A percentile compares a stretch with the other conserved stretches of the same genome.
Conservation (phyloP, 768 basidiomycete species). For the Boletus fagicola region DNA sequence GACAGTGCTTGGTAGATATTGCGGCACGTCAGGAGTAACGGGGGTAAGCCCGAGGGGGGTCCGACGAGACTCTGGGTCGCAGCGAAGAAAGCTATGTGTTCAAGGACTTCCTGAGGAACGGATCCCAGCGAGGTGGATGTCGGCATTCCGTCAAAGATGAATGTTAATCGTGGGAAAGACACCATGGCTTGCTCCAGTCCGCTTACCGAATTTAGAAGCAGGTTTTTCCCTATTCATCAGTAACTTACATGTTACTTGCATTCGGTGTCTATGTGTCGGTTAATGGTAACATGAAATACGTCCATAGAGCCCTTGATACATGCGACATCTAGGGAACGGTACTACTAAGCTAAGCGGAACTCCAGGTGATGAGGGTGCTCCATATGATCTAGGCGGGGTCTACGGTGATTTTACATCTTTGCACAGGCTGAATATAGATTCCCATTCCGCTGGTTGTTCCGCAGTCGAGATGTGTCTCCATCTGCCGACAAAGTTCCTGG, state of each 20-base stretch:
- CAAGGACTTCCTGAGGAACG: slow-evolving; percentile 75
- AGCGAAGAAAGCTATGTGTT: slow-evolving; percentile 70
- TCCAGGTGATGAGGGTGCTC: neutral
- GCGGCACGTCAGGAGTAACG: slow-evolving; percentile 53
- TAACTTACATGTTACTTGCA: neutral
- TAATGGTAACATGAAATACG: neutral
- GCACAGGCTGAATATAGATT: slow-evolving; percentile 52
- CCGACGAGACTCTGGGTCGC: slow-evolving; percentile 53
- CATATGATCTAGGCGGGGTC: slow-evolving; percentile 1
- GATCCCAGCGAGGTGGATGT: slow-evolving; percentile 36
- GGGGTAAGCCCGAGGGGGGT: slow-evolving; percentile 57
- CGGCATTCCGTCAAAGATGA: slow-evolving; percentile 9
- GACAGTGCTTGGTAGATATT: slow-evolving; percentile 50
- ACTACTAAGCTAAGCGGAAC: neutral
- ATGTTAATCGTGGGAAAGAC: neutral
- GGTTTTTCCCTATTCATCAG: neutral
- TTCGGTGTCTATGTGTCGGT: neutral
- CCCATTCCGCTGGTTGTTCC: slow-evolving; percentile 42
- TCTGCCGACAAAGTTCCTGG: slow-evolving; percentile 52
- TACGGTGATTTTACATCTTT: slow-evolving; percentile 33
- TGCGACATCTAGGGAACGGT: neutral
- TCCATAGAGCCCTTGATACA: slow-evolving; percentile 6
- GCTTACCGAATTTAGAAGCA: slow-evolving; percentile 8
- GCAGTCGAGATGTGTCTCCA: slow-evolving; percentile 37
- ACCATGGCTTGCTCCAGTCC: neutral